Evolutionary conservation across 768 basidiomycete species (phyloP).

Genomic region (Candolleomyces efflorescens): DNA sequence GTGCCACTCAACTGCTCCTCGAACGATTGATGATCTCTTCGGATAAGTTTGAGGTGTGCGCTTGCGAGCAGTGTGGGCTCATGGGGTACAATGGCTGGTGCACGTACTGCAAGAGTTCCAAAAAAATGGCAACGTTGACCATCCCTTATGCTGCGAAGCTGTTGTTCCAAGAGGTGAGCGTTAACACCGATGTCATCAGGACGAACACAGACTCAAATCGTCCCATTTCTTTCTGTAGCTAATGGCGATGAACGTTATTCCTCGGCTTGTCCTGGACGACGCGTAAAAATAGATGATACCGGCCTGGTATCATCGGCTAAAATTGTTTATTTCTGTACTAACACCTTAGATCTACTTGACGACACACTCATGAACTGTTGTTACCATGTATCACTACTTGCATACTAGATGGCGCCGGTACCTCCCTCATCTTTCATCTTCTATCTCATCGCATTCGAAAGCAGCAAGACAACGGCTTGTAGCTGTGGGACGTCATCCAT

Average conservation of each 20-base stretch:
- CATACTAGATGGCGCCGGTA: too few relatives aligned
- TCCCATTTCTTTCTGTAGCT: constrained; percentile 45
- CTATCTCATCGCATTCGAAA: too few relatives aligned
- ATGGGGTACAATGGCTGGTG: constrained; percentile 97
- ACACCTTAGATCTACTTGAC: too few relatives aligned
- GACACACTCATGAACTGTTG: too few relatives aligned
- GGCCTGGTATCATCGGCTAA: too few relatives aligned
- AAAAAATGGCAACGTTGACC: constrained; percentile 91
- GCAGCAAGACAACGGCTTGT: too few relatives aligned
- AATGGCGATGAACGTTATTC: constrained; percentile 97
- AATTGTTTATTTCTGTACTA: too few relatives aligned
- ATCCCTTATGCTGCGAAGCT: constrained; percentile 96
- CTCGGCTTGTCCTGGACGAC: constrained; percentile 83
- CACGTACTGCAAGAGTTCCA: constrained; percentile 96
- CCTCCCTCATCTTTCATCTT: too few relatives aligned
- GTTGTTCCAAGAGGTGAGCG: constrained; percentile 79
- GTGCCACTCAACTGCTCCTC: constrained; percentile 93
- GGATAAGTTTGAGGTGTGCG: constrained; percentile 96
- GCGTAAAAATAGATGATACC: constrained; percentile 33
- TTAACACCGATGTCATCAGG: constrained; percentile 1
- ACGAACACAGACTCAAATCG: background rate
- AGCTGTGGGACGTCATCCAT: too few relatives aligned
- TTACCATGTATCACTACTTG: too few relatives aligned
- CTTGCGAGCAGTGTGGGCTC: constrained; percentile 90
- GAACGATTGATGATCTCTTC: constrained; percentile 99